Evolutionary conservation across 345 rosid species (phyloP), one percentile per base, ranked within the genome.

Genomic region (Crucihimalaya himalaica): DNA sequence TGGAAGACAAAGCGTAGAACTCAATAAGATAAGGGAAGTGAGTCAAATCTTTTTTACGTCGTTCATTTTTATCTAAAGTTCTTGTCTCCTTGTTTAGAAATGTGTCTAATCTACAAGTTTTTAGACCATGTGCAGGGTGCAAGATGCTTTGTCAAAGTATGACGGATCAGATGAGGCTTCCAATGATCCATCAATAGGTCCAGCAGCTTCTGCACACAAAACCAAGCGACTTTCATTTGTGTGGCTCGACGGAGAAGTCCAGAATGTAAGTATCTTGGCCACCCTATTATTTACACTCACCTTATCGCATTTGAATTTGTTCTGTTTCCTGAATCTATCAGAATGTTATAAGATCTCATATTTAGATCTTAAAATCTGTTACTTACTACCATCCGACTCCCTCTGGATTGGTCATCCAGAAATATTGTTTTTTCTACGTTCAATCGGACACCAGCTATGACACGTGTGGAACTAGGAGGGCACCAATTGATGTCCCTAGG

Each of bases 201-300:
- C 78, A 70, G 86, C 91, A 31, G 83, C 79, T 51, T 54, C 45
- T 70, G 88, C 97, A 42, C 75, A 87, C 47, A 78, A 77, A 79
- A 79, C 72, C 58, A 91, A 88, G 78, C 85, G 93, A 66, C 79
- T 91, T 75, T 79, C 97, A 47, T 89, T 94, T 74, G 81, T 85
- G 34, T 94, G 98, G 98, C 97, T 94, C 54, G 90, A 94, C 66
- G 98, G 97, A 48, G 98, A 91, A 82, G 84, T 79, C 66, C 98
- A 94, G 78, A 78, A 79, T 65, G 98, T 93, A 76, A 79, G 86
- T 87, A 59, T 50, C 37, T 20, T 34, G 9, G n/a, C 68, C 56
- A 7, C 63, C 16, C 45, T 11, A 42, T 54, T 13, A 21, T 15
- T 4, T 50, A 32, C 45, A 18, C 16, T n/a, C 10, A 54, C 48